These are phyloP conservation scores for Citeromyces hawaiiensis DNA, from an alignment of 1,139 yeast genomes.

Conservation along the genomic window DNA sequence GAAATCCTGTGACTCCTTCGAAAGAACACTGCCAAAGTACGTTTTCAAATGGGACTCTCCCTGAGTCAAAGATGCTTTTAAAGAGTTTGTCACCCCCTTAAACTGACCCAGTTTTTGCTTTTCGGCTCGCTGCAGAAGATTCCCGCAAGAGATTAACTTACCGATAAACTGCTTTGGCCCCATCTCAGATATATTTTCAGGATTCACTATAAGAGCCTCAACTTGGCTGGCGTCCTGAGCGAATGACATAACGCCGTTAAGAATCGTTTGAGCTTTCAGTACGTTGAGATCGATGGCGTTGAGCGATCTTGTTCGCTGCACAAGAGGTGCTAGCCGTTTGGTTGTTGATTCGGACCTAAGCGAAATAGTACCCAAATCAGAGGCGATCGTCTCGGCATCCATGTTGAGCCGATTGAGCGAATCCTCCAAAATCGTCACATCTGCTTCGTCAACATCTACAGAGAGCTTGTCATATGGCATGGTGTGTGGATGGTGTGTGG, in stretches of 20 bases:
- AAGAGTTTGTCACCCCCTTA: constrained; percentile 32
- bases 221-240: constrained; percentile 46
- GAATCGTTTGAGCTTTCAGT: constrained; percentile 43
- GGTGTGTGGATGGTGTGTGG: background rate
- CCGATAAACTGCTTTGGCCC: constrained; percentile 26
- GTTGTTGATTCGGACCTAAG: constrained; percentile 50
- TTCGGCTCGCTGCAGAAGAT: constrained; percentile 23
- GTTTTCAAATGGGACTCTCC: constrained; percentile 26
- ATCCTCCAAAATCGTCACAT: constrained; percentile 70
- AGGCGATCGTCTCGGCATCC: constrained; percentile 41
- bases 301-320: constrained; percentile 46
- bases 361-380: constrained; percentile 43
- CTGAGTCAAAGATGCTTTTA: constrained; percentile 30
- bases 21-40: constrained; percentile 16
- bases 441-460: constrained; percentile 69
- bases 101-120: constrained; percentile 26
- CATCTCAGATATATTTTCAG: constrained; percentile 20
- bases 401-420: constrained; percentile 47
- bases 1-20: constrained; percentile 19
- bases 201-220: constrained; percentile 26
- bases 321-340: constrained; percentile 55
- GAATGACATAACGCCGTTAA: constrained; percentile 50
- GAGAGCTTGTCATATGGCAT: background rate
- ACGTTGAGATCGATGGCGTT: constrained; percentile 44
- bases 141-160: constrained; percentile 22